Evolutionary conservation across 768 basidiomycete genomes (phyloP).

Genomic region (Lentinula raphanica): DNA sequence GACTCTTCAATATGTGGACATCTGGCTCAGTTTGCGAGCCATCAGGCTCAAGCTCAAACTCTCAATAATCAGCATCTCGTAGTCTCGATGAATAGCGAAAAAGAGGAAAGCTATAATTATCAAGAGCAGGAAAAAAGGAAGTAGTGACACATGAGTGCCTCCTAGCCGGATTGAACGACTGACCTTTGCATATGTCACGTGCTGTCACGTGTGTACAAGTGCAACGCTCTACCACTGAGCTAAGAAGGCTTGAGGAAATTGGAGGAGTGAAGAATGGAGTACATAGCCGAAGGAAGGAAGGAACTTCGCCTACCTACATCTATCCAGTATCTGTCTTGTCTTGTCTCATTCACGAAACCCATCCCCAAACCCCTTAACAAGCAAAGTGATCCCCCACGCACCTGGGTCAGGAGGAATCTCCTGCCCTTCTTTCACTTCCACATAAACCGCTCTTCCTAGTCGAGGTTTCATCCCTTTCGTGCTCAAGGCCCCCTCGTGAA

Average conservation of each 20-base stretch:
- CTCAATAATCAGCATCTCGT: too few relatives aligned
- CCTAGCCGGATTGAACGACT: slow-evolving; percentile 4
- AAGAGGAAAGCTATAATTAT: too few relatives aligned
- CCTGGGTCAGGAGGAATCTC: slow-evolving; percentile 48
- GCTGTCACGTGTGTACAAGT: neutral
- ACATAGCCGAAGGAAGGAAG: too few relatives aligned
- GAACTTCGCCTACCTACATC: too few relatives aligned
- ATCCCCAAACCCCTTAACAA: slow-evolving; percentile 33
- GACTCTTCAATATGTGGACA: too few relatives aligned
- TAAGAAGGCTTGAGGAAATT: too few relatives aligned
- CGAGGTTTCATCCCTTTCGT: slow-evolving; percentile 43
- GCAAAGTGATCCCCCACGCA: slow-evolving; percentile 44
- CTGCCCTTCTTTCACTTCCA: neutral
- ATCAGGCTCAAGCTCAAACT: too few relatives aligned
- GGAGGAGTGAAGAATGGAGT: too few relatives aligned
- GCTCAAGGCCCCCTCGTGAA: slow-evolving; percentile 38
- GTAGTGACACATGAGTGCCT: neutral
- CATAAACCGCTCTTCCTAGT: slow-evolving; percentile 48
- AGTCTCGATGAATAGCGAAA: too few relatives aligned
- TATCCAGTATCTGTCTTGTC: neutral
- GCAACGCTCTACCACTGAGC: slow-evolving; percentile 1
- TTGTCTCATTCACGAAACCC: slow-evolving; percentile 11
- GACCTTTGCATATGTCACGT: neutral
- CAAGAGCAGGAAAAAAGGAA: too few relatives aligned
- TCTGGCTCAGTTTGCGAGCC: too few relatives aligned